Conservation (phyloP, 2,329 filamentous ascomycete genomes). For the Pseudogymnoascus sp. region DNA sequence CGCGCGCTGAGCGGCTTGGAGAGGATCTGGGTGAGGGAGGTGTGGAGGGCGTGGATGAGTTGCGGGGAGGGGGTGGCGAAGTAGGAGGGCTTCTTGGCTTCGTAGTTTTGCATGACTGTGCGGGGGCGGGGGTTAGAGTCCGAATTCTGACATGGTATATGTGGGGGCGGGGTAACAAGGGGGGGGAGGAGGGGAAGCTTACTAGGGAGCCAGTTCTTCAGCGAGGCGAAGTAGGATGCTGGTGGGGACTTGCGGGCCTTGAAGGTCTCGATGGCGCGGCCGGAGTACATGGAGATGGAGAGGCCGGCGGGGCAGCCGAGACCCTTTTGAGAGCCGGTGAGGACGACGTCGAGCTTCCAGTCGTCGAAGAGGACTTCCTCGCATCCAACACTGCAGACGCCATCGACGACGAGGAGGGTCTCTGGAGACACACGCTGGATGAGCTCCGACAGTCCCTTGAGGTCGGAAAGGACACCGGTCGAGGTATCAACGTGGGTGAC, state of each 20-base stretch:
- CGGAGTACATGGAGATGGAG: slow-evolving; percentile 89
- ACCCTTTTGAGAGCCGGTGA: slow-evolving; percentile 94
- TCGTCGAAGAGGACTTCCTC: slow-evolving; percentile 96
- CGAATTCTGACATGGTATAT: background rate
- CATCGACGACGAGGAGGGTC: slow-evolving; percentile 86
- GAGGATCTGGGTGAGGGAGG: slow-evolving; percentile 76
- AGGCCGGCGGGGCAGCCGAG: slow-evolving; percentile 92
- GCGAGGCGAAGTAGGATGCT: slow-evolving; percentile 85
- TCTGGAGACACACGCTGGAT: slow-evolving; percentile 83
- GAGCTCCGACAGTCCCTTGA: slow-evolving; percentile 73
- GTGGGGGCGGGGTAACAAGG: background rate
- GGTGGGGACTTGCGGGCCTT: slow-evolving; percentile 74
- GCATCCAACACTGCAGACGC: slow-evolving; percentile 91
- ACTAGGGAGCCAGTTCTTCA: slow-evolving; percentile 96
- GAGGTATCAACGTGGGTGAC: slow-evolving; percentile 97
- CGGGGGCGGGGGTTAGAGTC: background rate
- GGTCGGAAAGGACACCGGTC: slow-evolving; percentile 87
- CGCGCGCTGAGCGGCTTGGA: slow-evolving; percentile 71
- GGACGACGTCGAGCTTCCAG: slow-evolving; percentile 85
- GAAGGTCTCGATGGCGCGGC: slow-evolving; percentile 72
- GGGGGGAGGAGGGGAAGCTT: slow-evolving; percentile 28
- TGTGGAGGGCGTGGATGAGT: slow-evolving; percentile 86
- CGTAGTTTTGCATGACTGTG: slow-evolving; percentile 97
- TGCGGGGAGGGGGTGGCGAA: slow-evolving; percentile 96
- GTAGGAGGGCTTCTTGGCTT: slow-evolving; percentile 94